phyloP scores from a whole-genome alignment of 2,329 filamentous ascomycete species.

The Aureobasidium sp. region DNA sequence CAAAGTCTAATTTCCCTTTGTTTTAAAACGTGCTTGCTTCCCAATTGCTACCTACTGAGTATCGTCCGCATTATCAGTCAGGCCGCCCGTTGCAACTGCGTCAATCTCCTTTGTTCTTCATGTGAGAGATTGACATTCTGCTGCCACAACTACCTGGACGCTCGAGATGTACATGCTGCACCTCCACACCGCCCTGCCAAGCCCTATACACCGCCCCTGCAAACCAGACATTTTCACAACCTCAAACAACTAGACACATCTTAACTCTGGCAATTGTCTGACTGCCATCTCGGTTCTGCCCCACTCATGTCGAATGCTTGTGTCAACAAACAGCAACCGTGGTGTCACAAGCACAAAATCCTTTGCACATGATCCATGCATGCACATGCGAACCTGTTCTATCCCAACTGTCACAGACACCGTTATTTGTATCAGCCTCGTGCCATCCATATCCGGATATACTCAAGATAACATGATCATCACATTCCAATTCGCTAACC shows the following conservation, averaged over 20 bases:
- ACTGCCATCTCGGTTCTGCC: too few species aligned
- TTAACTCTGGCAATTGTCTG: neutral
- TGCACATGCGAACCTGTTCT: neutral
- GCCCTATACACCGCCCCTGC: neutral
- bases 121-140: neutral
- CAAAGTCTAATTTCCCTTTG: constrained; percentile 3
- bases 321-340: neutral
- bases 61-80: neutral
- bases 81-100: neutral
- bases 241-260: neutral
- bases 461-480: neutral
- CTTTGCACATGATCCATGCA: neutral
- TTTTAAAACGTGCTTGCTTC: neutral
- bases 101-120: neutral
- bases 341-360: neutral
- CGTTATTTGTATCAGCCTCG: neutral
- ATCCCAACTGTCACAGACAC: neutral
- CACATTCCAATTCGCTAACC: neutral
- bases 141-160: neutral
- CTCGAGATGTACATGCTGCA: neutral
- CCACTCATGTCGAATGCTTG: neutral
- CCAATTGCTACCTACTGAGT: neutral
- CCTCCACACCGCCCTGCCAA: constrained; percentile 6
- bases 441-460: neutral
- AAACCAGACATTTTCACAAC: neutral